Conservation (phyloP, 2,329 filamentous ascomycete genomes). For the Pezicula radicicola region DNA sequence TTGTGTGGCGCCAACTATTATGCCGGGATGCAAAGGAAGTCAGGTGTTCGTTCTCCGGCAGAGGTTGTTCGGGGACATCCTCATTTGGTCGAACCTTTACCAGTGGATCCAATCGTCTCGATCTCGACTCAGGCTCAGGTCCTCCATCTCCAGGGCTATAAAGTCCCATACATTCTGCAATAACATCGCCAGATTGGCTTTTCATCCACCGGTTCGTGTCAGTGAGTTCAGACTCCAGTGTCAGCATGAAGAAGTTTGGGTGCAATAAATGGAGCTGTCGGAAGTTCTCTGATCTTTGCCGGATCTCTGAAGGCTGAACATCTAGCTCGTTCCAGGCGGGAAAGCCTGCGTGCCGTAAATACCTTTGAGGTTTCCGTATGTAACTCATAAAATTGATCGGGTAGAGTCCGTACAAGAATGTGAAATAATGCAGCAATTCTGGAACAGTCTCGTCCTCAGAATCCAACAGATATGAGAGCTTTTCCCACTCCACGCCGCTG, state of each 20-base stretch:
- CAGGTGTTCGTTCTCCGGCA: conserved; percentile 17
- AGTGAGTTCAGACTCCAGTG: conserved; percentile 74
- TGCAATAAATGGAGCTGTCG: conserved; percentile 72
- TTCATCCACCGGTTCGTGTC: conserved; percentile 77
- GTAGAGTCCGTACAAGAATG: conserved; percentile 78
- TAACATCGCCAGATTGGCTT: conserved; percentile 75
- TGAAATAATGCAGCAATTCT: conserved; percentile 73
- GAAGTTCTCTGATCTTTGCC: conserved; percentile 72
- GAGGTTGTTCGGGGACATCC: conserved; percentile 24
- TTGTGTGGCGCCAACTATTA: conserved; percentile 52
- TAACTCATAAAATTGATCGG: conserved; percentile 86
- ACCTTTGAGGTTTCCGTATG: conserved; percentile 77
- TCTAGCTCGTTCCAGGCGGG: conserved; percentile 71
- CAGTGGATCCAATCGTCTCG: conserved; percentile 4
- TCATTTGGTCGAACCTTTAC: conserved; percentile 16
- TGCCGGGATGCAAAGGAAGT: conserved; percentile 23
- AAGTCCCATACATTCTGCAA: conserved; percentile 75
- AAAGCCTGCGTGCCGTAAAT: conserved; percentile 70
- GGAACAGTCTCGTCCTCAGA: conserved; percentile 60
- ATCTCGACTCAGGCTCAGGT: conserved; percentile 10
- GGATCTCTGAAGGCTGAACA: conserved; percentile 74
- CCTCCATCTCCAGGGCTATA: conserved; percentile 34
- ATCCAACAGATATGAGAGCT: conserved; percentile 57
- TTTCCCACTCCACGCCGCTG: conserved; percentile 56
- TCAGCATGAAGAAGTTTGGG: conserved; percentile 80